Base-by-base conservation (phyloP, 2,329 filamentous ascomycete species). In the Anthostomella pinea region DNA sequence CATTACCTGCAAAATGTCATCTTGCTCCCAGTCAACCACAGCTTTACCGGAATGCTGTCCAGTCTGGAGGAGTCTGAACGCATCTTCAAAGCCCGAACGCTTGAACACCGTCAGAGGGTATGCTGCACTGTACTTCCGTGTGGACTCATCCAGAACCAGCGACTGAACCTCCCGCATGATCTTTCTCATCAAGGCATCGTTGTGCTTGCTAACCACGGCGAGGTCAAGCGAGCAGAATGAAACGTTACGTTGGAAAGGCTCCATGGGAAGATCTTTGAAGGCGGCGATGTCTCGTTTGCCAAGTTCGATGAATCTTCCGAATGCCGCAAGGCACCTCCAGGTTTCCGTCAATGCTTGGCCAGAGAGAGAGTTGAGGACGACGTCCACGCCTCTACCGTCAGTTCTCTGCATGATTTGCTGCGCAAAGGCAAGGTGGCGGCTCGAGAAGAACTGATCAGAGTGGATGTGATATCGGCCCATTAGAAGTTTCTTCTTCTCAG, bases 271-370 rank as follows among this genome's bases (percentile, higher is more conserved):
- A n/a, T n/a, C n/a, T n/a, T n/a, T n/a, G n/a, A n/a, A n/a, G n/a
- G n/a, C n/a, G n/a, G n/a, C 29, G 11, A 37, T 30, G 27, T 45
- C 39, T 2, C 11, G 13, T 39, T 57, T 62, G 6, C 66, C 63
- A 20, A 73, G 62, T 35, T 75, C 69, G 4, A 75, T 48, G 29
- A 74, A 69, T 3, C 64, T 59, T 2, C 69, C 70, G 44, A 68
- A 69, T 11, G 56, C 57, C 28, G 65, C 64, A 13, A 75, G 51
- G 32, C 64, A 69, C 3, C 59, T 56, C 66, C 64, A 72, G 0
- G 68, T 65, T 25, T 66, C 64, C 3, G 58, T 57, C 3, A 71
- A 48, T 1, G 58, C 49, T 8, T 67, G 64, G 2, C 67, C 68
- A 2, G 63, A 51, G 2, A 71, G 53, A 0, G 63, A 67, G 49